Conservation (phyloP, 2,329 filamentous ascomycete species). For the Xylariaceae sp. region DNA sequence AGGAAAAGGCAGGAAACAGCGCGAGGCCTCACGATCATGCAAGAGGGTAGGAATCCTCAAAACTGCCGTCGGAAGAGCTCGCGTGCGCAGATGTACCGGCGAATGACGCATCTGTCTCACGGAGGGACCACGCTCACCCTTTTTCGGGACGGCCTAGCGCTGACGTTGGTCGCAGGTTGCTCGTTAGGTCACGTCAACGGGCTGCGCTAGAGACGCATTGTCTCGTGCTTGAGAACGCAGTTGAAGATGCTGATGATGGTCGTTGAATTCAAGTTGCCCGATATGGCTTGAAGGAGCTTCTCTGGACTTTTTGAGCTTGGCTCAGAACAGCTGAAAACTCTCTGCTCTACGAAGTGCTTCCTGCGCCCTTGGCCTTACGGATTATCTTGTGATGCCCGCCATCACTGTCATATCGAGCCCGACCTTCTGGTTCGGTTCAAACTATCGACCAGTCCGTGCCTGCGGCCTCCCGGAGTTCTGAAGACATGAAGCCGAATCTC, state of each 20-base stretch:
- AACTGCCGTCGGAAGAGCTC: too few species aligned
- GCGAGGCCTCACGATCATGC: too few species aligned
- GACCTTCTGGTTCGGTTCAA: slow-evolving; percentile 38
- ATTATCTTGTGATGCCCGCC: slow-evolving; percentile 52
- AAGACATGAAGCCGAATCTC: too few species aligned
- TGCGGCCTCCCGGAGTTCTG: too few species aligned
- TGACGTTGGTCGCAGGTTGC: slow-evolving; percentile 52
- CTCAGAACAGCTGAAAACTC: slow-evolving; percentile 35
- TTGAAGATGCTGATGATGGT: slow-evolving; percentile 32
- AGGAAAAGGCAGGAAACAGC: too few species aligned
- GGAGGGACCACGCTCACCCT: slow-evolving; percentile 44
- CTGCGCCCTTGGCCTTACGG: slow-evolving; percentile 41
- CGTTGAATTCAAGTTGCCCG: slow-evolving; percentile 14
- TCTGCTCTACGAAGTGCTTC: too few species aligned
- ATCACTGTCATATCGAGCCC: slow-evolving; percentile 57
- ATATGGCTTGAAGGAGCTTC: slow-evolving; percentile 47
- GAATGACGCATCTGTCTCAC: slow-evolving; percentile 58
- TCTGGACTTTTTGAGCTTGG: slow-evolving; percentile 46
- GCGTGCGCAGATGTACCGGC: slow-evolving; percentile 25
- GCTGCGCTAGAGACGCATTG: slow-evolving; percentile 46
- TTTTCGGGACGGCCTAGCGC: slow-evolving; percentile 54
- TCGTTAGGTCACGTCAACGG: slow-evolving; percentile 59
- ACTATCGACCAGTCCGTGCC: slow-evolving; percentile 39
- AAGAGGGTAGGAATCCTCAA: too few species aligned
- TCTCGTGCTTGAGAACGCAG: slow-evolving; percentile 61